Evolutionary conservation across 2,329 filamentous ascomycete species (phyloP).

Genomic region (Penicillium sp.): DNA sequence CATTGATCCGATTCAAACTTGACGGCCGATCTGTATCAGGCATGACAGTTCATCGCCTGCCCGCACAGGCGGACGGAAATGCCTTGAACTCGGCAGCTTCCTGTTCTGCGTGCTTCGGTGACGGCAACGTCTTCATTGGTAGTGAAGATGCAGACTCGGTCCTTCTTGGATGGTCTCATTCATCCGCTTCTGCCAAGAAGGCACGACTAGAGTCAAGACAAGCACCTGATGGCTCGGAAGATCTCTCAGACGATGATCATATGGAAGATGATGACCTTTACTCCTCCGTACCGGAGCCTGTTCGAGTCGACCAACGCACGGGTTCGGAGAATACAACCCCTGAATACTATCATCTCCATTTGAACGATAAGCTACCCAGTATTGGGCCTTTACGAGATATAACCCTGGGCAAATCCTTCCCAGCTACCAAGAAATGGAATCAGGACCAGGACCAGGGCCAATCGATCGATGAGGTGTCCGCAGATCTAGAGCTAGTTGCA

Average conservation of each 20-base stretch:
- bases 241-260: constrained; percentile 63
- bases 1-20: constrained; percentile 78
- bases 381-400: constrained; percentile 80
- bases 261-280: constrained; percentile 63
- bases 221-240: constrained; percentile 52
- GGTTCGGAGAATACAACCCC: constrained; percentile 26
- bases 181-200: constrained; percentile 63
- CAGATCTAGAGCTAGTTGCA: constrained; percentile 56
- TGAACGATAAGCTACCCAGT: constrained; percentile 77
- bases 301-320: constrained; percentile 18
- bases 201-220: constrained; percentile 62
- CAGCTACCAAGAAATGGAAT: constrained; percentile 51
- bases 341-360: constrained; percentile 70
- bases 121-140: constrained; percentile 77
- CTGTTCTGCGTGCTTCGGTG: constrained; percentile 70
- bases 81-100: constrained; percentile 67
- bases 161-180: constrained; percentile 77
- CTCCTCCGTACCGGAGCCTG: constrained; percentile 36
- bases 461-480: constrained; percentile 39
- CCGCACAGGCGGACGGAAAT: constrained; percentile 64
- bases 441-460: constrained; percentile 14
- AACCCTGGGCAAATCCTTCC: constrained; percentile 66
- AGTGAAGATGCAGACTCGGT: constrained; percentile 82
- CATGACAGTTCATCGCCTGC: constrained; percentile 71
- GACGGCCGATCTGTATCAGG: constrained; percentile 92